These are phyloP conservation scores for Talaromyces liani DNA, from an alignment of 495 filamentous ascomycete genomes.

Conservation along the genomic window DNA sequence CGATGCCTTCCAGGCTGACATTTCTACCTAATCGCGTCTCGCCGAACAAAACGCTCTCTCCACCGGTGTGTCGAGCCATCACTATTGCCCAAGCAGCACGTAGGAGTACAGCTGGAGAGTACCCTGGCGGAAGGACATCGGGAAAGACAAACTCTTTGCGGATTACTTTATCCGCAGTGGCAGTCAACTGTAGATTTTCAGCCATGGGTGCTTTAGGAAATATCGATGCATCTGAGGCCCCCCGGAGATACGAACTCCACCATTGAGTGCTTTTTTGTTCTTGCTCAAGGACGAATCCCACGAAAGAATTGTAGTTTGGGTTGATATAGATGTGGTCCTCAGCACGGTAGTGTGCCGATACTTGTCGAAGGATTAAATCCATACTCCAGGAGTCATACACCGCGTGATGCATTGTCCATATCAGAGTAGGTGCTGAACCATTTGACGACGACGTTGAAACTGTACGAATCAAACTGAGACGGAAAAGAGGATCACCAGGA, in stretches of 20 bases:
- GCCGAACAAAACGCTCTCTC: constrained; percentile 30
- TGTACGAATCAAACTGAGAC: constrained; percentile 29
- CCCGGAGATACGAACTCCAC: neutral
- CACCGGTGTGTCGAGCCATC: constrained; percentile 18
- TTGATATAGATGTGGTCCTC: neutral
- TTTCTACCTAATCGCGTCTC: constrained; percentile 21
- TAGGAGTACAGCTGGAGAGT: neutral
- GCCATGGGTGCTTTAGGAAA: neutral
- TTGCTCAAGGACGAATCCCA: neutral
- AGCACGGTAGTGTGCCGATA: neutral
- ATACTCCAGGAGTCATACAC: constrained; percentile 24
- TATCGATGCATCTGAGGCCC: constrained; percentile 1
- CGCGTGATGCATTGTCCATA: constrained; percentile 26
- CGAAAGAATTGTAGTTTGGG: neutral
- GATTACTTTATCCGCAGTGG: neutral
- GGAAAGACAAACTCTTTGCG: neutral
- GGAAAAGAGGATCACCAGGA: constrained; percentile 35
- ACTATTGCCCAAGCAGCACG: constrained; percentile 29
- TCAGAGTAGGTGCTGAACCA: constrained; percentile 11
- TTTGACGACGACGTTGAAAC: neutral
- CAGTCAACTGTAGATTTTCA: neutral
- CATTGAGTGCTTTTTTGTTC: neutral
- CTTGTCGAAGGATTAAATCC: constrained; percentile 8
- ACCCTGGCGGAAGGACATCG: neutral
- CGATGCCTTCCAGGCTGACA: constrained; percentile 10